Evolutionary conservation across 768 basidiomycete species (phyloP).

Genomic region (Pleurotus tuber-regium): DNA sequence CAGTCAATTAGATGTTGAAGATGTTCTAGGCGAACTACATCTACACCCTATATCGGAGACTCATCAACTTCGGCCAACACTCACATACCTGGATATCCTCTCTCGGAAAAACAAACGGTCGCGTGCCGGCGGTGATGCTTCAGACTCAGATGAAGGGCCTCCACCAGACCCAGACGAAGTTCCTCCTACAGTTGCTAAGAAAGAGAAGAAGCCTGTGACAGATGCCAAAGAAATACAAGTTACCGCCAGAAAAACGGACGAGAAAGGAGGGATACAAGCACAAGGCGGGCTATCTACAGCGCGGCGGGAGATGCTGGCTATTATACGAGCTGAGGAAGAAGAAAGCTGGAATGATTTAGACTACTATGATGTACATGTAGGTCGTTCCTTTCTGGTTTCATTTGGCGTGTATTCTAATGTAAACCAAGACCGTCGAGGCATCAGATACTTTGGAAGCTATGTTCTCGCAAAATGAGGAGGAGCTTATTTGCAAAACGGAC

Average conservation of each 20-base stretch:
- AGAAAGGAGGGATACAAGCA: slow-evolving; percentile 46
- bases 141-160: slow-evolving; percentile 77
- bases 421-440: slow-evolving; percentile 54
- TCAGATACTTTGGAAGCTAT: slow-evolving; percentile 56
- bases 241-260: slow-evolving; percentile 67
- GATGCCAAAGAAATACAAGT: slow-evolving; percentile 79
- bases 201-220: slow-evolving; percentile 57
- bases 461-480: slow-evolving; percentile 54
- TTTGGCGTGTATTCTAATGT: slow-evolving; percentile 1
- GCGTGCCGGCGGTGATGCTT: slow-evolving; percentile 49
- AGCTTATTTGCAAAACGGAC: slow-evolving; percentile 53
- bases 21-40: slow-evolving; percentile 59
- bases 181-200: slow-evolving; percentile 44
- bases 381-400: slow-evolving; percentile 18
- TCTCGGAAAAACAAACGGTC: slow-evolving; percentile 59
- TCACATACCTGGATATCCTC: slow-evolving; percentile 76
- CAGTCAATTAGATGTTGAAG: background rate
- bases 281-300: slow-evolving; percentile 68
- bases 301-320: slow-evolving; percentile 73
- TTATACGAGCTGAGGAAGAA: slow-evolving; percentile 75
- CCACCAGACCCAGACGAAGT: slow-evolving; percentile 79
- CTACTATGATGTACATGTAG: slow-evolving; percentile 64
- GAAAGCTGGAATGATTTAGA: slow-evolving; percentile 71
- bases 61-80: slow-evolving; percentile 79
- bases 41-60: slow-evolving; percentile 76